A percentile compares a stretch with the other conserved stretches of the same genome.
phyloP scores from a whole-genome alignment of 192 early-diverging fungal species.

The Backusella liffmaniae region DNA sequence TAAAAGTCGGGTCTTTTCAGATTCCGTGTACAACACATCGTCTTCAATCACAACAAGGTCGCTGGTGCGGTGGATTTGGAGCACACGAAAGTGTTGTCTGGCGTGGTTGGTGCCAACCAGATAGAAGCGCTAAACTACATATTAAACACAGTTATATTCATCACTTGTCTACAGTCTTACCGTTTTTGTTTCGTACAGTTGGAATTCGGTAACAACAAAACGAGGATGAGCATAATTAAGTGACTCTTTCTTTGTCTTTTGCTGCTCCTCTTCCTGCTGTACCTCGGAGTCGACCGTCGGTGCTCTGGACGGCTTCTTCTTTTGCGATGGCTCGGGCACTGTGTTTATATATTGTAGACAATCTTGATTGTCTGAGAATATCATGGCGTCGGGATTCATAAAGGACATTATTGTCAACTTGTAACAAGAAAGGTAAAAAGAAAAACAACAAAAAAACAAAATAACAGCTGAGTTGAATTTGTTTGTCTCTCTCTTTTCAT shows the following conservation, averaged over 20 bases:
- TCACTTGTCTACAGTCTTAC: constrained; percentile 35
- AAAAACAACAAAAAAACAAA: not conserved
- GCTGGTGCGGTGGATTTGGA: constrained; percentile 86
- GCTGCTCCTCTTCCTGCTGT: not conserved
- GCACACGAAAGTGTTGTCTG: constrained; percentile 72
- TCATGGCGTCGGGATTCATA: constrained; percentile 33
- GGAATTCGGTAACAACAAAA: constrained; percentile 67
- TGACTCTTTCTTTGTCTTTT: not conserved
- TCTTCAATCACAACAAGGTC: constrained; percentile 80
- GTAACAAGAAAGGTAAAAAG: not conserved
- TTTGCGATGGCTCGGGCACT: not conserved
- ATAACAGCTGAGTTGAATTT: not conserved
- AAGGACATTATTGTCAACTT: not conserved
- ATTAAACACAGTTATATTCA: no score
- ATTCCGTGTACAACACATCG: constrained; percentile 70
- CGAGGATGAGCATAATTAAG: constrained; percentile 24
- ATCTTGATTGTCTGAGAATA: constrained; percentile 28
- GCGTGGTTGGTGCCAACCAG: constrained; percentile 83
- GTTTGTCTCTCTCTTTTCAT: not conserved
- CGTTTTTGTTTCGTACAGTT: constrained; percentile 87
- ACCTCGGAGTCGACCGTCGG: not conserved
- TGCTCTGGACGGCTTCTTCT: not conserved
- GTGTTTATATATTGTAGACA: constrained; percentile 5
- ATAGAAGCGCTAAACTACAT: constrained; percentile 58
- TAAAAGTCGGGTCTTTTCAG: constrained; percentile 69